Evolutionary conservation across 768 basidiomycete genomes (phyloP).

Genomic region (Mrakia frigida): DNA sequence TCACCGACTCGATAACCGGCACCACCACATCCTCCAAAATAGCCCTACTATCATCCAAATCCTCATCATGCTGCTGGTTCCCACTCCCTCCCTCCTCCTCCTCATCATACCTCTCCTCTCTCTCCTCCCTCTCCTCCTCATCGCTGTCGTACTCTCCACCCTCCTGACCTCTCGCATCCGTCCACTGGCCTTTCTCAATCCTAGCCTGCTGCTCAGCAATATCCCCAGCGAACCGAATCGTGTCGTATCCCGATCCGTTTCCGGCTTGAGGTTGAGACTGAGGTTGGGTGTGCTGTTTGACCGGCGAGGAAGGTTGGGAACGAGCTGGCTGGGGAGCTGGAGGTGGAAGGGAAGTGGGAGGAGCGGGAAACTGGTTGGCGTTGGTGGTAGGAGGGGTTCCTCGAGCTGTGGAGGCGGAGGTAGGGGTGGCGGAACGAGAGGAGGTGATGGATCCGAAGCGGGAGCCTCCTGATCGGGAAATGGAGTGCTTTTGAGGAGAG

Average conservation of each 20-base stretch:
- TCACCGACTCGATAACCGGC: conserved; percentile 90
- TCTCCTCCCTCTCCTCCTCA: conserved; percentile 17
- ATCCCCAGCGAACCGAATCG: conserved; percentile 18
- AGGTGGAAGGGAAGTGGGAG: not conserved
- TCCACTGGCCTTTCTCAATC: conserved; percentile 13
- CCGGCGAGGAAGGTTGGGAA: not conserved
- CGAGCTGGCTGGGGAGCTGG: not conserved
- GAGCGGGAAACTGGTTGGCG: conserved; percentile 4
- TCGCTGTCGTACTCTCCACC: conserved; percentile 23
- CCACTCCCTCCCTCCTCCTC: not conserved
- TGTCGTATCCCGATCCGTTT: not conserved
- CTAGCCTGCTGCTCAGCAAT: conserved; percentile 20
- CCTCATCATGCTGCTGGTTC: conserved; percentile 36
- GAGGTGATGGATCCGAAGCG: conserved; percentile 8
- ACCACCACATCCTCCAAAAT: conserved; percentile 94
- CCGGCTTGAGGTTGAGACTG: not conserved
- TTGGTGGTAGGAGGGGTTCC: not conserved
- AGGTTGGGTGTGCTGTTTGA: conserved; percentile 4
- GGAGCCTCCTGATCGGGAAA: not conserved
- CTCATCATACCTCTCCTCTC: not conserved
- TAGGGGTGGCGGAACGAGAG: not conserved
- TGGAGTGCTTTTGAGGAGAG: not conserved
- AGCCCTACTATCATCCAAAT: conserved; percentile 46
- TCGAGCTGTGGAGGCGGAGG: not conserved
- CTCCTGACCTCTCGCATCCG: conserved; percentile 16